Percentiles rank a stretch among this genome's conserved stretches.
These are phyloP conservation scores for Tardiomyces blankii DNA, from an alignment of 1,139 yeast species.

Conservation along the genomic window DNA sequence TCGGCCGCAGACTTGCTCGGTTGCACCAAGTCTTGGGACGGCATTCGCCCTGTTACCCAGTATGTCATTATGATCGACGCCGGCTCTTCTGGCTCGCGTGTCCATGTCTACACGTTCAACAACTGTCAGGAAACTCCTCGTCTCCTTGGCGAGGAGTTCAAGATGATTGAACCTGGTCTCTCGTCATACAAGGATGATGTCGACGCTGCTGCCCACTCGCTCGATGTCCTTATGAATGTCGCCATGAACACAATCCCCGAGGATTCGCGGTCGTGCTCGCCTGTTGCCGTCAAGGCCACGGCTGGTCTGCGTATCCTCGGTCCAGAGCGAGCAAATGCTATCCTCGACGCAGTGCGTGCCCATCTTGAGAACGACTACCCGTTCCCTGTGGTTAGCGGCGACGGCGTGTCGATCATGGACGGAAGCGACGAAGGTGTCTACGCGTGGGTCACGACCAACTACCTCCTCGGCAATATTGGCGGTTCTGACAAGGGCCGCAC, in stretches of 20 bases:
- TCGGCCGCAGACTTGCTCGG: slow-evolving; percentile 4
- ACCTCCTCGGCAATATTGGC: slow-evolving; percentile 85
- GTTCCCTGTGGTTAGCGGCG: slow-evolving; percentile 76
- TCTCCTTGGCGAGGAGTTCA: slow-evolving; percentile 66
- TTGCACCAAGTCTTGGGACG: slow-evolving; percentile 26
- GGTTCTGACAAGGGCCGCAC: slow-evolving; percentile 57
- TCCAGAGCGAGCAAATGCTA: slow-evolving; percentile 53
- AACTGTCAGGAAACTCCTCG: slow-evolving; percentile 73
- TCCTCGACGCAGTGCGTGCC: slow-evolving; percentile 60
- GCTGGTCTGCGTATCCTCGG: slow-evolving; percentile 93
- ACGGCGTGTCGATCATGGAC: slow-evolving; percentile 86
- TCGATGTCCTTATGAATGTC: slow-evolving; percentile 64
- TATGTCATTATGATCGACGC: slow-evolving; percentile 92
- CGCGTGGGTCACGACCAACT: slow-evolving; percentile 97
- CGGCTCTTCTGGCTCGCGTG: slow-evolving; percentile 93
- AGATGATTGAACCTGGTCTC: slow-evolving; percentile 88
- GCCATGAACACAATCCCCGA: slow-evolving; percentile 74
- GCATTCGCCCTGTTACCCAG: slow-evolving; percentile 29
- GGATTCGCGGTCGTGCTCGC: slow-evolving; percentile 66
- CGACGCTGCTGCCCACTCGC: slow-evolving; percentile 73
- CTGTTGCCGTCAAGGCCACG: slow-evolving; percentile 94
- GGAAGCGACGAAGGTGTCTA: slow-evolving; percentile 98
- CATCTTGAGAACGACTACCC: slow-evolving; percentile 76
- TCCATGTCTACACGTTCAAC: slow-evolving; percentile 86
- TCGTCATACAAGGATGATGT: slow-evolving; percentile 77